These are phyloP conservation scores for Phytophthora pinifolia DNA, from an alignment of 352 stramenopile genomes.

Conservation along the genomic window DNA sequence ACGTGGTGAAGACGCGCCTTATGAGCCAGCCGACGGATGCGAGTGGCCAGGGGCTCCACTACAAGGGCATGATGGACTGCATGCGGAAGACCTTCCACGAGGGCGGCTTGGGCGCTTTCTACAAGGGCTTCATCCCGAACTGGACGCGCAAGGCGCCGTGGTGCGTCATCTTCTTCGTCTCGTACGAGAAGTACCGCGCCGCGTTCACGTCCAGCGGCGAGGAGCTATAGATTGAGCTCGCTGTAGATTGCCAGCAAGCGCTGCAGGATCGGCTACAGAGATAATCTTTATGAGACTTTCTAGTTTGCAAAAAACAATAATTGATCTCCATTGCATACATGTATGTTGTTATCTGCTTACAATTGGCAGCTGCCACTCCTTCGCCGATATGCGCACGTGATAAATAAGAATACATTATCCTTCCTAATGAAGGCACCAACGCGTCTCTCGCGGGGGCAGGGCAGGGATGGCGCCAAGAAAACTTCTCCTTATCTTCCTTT, in stretches of 20 bases:
- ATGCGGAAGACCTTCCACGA: constrained; percentile 67
- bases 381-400: constrained; percentile 16
- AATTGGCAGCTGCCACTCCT: not conserved
- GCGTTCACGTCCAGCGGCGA: constrained; percentile 32
- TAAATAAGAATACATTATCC: constrained; percentile 46
- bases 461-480: constrained; percentile 5
- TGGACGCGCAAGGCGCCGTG: constrained; percentile 88
- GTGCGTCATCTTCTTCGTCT: constrained; percentile 88
- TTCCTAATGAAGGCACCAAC: constrained; percentile 28
- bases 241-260: constrained; percentile 25
- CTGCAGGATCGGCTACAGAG: constrained; percentile 20
- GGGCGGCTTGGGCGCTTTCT: constrained; percentile 68
- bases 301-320: too few relatives aligned
- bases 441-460: constrained; percentile 1
- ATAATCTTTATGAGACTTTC: constrained; percentile 15
- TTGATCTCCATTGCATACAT: constrained; percentile 11
- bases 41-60: constrained; percentile 51
- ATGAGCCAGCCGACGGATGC: constrained; percentile 80
- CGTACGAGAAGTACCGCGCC: constrained; percentile 80
- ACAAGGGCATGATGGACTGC: constrained; percentile 75
- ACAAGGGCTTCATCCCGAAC: constrained; percentile 88
- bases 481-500: constrained; percentile 23
- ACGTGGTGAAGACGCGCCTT: constrained; percentile 84
- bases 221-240: constrained; percentile 20
- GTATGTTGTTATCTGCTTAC: constrained; percentile 13